Conservation (phyloP, 352 stramenopile species). For the Pythium utonaiense region DNA sequence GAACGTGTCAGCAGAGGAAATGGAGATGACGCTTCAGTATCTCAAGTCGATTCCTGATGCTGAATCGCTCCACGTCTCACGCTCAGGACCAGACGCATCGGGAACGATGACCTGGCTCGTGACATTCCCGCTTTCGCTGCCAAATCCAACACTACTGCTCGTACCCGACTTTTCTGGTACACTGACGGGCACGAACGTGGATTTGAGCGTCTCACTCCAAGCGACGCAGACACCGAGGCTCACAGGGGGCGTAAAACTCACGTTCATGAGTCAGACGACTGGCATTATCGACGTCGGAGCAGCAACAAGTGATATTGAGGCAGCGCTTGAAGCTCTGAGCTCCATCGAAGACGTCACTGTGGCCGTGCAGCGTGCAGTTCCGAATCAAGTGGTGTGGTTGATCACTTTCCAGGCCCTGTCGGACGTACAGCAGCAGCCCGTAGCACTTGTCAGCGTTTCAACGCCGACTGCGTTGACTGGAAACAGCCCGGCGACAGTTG, state of each 20-base stretch:
- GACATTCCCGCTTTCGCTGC: slow-evolving; percentile 45
- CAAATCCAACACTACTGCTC: slow-evolving; percentile 31
- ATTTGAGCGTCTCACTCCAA: slow-evolving; percentile 32
- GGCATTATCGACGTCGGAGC: slow-evolving; percentile 27
- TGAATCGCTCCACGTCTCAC: slow-evolving; percentile 45
- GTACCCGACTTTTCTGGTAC: slow-evolving; percentile 25
- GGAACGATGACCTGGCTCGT: slow-evolving; percentile 48
- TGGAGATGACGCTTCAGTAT: slow-evolving; percentile 65
- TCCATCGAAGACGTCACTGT: slow-evolving; percentile 26
- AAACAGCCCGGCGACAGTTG: slow-evolving; percentile 13
- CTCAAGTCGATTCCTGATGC: slow-evolving; percentile 60
- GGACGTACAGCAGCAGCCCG: slow-evolving; percentile 15
- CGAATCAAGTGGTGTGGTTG: slow-evolving; percentile 24
- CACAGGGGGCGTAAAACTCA: slow-evolving; percentile 38
- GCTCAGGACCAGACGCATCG: slow-evolving; percentile 25
- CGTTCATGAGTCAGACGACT: slow-evolving; percentile 30
- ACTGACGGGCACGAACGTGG: slow-evolving; percentile 34
- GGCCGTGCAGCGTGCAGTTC: neutral
- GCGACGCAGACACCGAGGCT: slow-evolving; percentile 37
- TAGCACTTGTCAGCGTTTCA: slow-evolving; percentile 16
- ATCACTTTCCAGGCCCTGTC: slow-evolving; percentile 37
- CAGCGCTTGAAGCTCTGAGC: slow-evolving; percentile 22
- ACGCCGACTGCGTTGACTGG: slow-evolving; percentile 20
- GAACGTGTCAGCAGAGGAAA: slow-evolving; percentile 83
- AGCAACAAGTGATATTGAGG: slow-evolving; percentile 22